These are phyloP conservation scores for Silene conica DNA, from an alignment of 148 eudicot genomes.

Conservation along the genomic window DNA sequence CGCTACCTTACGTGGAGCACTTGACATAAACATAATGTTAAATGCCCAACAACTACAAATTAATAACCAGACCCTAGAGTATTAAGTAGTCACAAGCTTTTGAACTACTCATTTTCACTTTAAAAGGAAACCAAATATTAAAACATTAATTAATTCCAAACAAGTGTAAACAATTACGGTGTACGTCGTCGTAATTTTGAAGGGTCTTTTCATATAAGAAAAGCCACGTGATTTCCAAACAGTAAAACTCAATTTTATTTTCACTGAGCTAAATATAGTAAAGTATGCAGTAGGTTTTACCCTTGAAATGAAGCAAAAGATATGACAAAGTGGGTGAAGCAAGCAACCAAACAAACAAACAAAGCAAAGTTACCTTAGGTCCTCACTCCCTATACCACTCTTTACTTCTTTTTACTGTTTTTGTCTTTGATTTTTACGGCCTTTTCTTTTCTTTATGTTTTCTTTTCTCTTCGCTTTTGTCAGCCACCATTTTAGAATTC, in stretches of 20 bases:
- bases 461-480: slow-evolving; percentile 18
- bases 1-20: neutral
- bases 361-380: slow-evolving; percentile 16
- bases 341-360: slow-evolving; percentile 12
- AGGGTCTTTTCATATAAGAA: slow-evolving; percentile 16
- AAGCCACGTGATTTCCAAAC: slow-evolving; percentile 17
- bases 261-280: neutral
- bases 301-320: slow-evolving; percentile 15
- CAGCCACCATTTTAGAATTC: slow-evolving; percentile 28
- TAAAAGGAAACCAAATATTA: neutral
- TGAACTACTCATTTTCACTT: neutral
- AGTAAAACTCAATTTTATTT: neutral
- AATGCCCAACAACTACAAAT: neutral
- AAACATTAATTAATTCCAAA: neutral
- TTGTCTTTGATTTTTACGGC: slow-evolving; percentile 9
- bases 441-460: neutral
- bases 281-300: neutral
- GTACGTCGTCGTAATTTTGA: neutral
- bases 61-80: slow-evolving; percentile 1
- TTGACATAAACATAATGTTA: neutral
- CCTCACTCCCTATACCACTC: neutral
- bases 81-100: neutral
- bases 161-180: neutral
- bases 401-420: slow-evolving; percentile 26
- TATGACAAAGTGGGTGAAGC: neutral